phyloP scores from a whole-genome alignment of 2,329 filamentous ascomycete genomes.

The Diatrype stigma region DNA sequence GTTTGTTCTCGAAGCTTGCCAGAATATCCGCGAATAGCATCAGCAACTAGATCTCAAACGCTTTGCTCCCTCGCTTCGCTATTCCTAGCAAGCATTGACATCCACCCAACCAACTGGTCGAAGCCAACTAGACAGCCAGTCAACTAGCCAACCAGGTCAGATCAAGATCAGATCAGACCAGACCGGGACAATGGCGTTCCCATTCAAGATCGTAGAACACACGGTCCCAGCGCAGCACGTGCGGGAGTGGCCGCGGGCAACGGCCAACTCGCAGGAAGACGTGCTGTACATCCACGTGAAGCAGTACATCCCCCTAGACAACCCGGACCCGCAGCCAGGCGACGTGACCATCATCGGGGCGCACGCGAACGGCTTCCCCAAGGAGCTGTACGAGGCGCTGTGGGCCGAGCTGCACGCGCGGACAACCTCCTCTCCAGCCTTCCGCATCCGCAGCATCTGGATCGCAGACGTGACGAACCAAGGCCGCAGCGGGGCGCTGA shows the following conservation, averaged over 20 bases:
- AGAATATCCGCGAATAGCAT: no score
- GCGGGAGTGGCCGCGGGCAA: slow-evolving; percentile 73
- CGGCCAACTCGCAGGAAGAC: slow-evolving; percentile 69
- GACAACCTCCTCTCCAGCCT: no score
- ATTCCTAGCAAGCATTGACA: no score
- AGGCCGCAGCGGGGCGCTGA: slow-evolving; percentile 73
- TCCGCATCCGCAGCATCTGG: slow-evolving; percentile 79
- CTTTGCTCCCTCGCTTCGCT: no score
- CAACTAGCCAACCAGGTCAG: no score
- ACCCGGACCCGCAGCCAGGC: slow-evolving; percentile 62
- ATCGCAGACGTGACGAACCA: slow-evolving; percentile 87
- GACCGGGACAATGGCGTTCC: slow-evolving; percentile 26
- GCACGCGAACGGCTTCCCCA: slow-evolving; percentile 91
- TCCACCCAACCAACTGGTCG: no score
- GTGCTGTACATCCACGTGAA: slow-evolving; percentile 72
- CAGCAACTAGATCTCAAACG: no score
- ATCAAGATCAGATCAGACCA: not conserved
- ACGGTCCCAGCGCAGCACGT: slow-evolving; percentile 71
- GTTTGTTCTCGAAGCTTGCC: no score
- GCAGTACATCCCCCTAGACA: slow-evolving; percentile 78
- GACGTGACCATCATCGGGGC: slow-evolving; percentile 82
- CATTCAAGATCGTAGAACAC: slow-evolving; percentile 70
- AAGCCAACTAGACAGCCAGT: no score
- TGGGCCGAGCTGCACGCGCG: slow-evolving; percentile 73
- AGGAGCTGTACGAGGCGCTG: slow-evolving; percentile 91